Conservation (phyloP, 495 filamentous ascomycete genomes). For the Podospora sp. region DNA sequence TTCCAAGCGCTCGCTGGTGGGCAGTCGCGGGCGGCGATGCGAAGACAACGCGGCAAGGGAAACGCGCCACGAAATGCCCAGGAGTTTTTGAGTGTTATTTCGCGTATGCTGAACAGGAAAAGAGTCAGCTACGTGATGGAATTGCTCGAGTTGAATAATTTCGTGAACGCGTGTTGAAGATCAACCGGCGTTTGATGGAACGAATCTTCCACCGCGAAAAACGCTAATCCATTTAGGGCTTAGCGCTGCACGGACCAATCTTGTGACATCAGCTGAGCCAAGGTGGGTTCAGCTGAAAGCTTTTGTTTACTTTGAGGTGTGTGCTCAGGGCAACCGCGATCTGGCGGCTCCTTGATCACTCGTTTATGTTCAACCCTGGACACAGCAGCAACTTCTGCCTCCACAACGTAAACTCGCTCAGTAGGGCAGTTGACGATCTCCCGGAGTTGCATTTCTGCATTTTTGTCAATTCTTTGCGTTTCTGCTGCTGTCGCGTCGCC, state of each 20-base stretch:
- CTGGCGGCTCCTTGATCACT: neutral
- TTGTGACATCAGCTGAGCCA: slow-evolving; percentile 23
- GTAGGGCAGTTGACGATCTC: slow-evolving; percentile 12
- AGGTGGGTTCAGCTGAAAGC: neutral
- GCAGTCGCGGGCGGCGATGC: neutral
- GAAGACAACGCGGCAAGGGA: neutral
- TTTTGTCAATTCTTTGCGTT: slow-evolving; percentile 1
- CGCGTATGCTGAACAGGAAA: neutral
- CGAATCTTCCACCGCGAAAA: neutral
- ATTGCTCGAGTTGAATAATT: neutral
- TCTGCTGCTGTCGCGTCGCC: slow-evolving; percentile 6
- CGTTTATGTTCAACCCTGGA: neutral
- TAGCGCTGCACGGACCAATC: slow-evolving; percentile 16
- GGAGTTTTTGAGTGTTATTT: neutral
- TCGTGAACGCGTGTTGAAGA: neutral
- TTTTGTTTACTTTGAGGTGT: slow-evolving; percentile 35
- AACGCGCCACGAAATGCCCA: no score
- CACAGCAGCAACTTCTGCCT: slow-evolving; percentile 12
- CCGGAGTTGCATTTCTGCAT: slow-evolving; percentile 16
- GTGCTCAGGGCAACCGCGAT: slow-evolving; percentile 33
- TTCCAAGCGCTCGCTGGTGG: neutral
- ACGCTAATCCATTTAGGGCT: slow-evolving; percentile 6
- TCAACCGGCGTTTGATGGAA: no score
- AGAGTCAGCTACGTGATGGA: neutral
- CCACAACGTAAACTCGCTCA: slow-evolving; percentile 8